Evolutionary conservation across 768 basidiomycete species (phyloP).

Genomic region (Dioszegia hungarica): DNA sequence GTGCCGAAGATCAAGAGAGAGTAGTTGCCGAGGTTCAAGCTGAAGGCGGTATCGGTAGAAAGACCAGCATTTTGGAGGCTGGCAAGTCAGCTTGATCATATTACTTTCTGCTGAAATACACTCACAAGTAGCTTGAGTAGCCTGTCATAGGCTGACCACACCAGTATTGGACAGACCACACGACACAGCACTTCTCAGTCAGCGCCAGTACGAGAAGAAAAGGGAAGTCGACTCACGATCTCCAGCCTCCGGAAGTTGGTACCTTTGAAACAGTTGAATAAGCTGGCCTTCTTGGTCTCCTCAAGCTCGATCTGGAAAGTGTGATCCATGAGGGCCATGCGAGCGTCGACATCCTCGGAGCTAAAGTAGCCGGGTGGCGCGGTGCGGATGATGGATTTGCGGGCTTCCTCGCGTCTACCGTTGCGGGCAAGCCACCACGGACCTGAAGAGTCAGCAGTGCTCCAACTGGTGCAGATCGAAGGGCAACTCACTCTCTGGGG

Average conservation of each 20-base stretch:
- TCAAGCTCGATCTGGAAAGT: conserved; percentile 47
- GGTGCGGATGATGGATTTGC: conserved; percentile 7
- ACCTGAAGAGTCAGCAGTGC: conserved; percentile 26
- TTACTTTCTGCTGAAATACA: conserved; percentile 40
- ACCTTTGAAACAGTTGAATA: conserved; percentile 48
- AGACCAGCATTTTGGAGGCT: conserved; percentile 36
- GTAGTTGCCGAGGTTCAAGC: conserved; percentile 37
- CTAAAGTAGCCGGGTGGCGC: conserved; percentile 16
- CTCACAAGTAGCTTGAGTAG: conserved; percentile 25
- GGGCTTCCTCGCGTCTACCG: conserved; percentile 32
- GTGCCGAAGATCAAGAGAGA: conserved; percentile 48
- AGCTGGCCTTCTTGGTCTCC: conserved; percentile 35
- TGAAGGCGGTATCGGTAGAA: conserved; percentile 21
- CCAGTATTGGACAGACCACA: conserved; percentile 33
- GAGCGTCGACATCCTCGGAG: conserved; percentile 35
- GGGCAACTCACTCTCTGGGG: conserved; percentile 22
- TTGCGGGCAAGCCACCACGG: conserved; percentile 41
- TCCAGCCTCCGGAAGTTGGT: conserved; percentile 45
- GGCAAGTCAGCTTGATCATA: conserved; percentile 22
- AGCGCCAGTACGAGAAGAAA: too few relatives aligned
- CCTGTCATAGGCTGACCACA: conserved; percentile 17
- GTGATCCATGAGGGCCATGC: conserved; percentile 47
- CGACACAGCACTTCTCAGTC: conserved; percentile 15
- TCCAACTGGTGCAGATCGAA: background rate
- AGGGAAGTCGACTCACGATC: conserved; percentile 23